These are phyloP conservation scores for Patellaria atrata DNA, from an alignment of 495 filamentous ascomycete species.

Conservation along the genomic window DNA sequence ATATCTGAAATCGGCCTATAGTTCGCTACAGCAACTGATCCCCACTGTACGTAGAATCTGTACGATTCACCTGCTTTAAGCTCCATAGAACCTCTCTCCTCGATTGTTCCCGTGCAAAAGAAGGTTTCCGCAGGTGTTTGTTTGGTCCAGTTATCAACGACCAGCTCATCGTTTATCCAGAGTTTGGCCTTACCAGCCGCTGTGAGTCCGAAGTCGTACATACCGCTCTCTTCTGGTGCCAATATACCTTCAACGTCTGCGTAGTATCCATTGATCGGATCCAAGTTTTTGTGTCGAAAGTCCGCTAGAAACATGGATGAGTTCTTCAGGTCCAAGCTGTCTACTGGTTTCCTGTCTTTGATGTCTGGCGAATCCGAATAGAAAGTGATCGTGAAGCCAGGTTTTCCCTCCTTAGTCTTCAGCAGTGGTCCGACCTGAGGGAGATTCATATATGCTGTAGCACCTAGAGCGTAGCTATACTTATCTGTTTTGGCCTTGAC, in stretches of 20 bases:
- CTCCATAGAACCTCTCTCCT: conserved; percentile 41
- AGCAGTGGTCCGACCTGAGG: conserved; percentile 38
- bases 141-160: conserved; percentile 51
- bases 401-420: conserved; percentile 22
- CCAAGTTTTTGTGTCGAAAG: conserved; percentile 44
- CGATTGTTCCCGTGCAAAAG: conserved; percentile 46
- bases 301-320: conserved; percentile 48
- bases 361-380: conserved; percentile 41
- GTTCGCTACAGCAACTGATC: conserved; percentile 43
- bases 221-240: conserved; percentile 44
- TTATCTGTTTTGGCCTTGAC: conserved; percentile 35
- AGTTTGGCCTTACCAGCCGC: conserved; percentile 60
- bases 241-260: conserved; percentile 46
- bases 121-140: conserved; percentile 45
- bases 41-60: conserved; percentile 44
- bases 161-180: conserved; percentile 50
- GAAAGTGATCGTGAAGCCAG: conserved; percentile 41
- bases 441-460: conserved; percentile 46
- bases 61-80: conserved; percentile 45
- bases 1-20: conserved; percentile 35
- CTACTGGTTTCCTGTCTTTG: conserved; percentile 34
- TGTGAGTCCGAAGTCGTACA: conserved; percentile 63
- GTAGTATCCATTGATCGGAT: conserved; percentile 41
- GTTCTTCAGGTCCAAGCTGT: conserved; percentile 39
- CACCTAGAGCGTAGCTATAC: conserved; percentile 36